Evolutionary conservation across 1,139 yeast genomes (phyloP).

Genomic region (Magnusiomyces ingens): DNA sequence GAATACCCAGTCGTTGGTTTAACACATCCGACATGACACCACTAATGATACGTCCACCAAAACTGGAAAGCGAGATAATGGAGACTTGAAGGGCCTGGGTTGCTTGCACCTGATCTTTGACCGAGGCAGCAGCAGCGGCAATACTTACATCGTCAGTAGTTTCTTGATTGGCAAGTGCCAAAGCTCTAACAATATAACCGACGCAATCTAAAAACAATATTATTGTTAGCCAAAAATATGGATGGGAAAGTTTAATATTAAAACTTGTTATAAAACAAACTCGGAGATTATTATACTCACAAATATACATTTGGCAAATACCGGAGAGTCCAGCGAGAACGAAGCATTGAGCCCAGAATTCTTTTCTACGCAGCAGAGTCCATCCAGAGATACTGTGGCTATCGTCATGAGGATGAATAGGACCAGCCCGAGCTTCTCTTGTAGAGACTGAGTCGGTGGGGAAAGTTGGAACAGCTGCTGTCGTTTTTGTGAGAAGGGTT

Average conservation of each 20-base stretch:
- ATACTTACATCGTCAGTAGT: conserved; percentile 28
- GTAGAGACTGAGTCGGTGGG: too few species aligned
- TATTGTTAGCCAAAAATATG: too few species aligned
- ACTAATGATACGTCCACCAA: conserved; percentile 55
- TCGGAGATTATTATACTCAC: too few species aligned
- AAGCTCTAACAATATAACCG: conserved; percentile 58
- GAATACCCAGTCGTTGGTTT: conserved; percentile 44
- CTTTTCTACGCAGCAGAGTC: conserved; percentile 19
- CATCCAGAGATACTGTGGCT: conserved; percentile 8
- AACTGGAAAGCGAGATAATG: conserved; percentile 55
- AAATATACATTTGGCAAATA: conserved; percentile 65
- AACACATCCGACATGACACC: conserved; percentile 58
- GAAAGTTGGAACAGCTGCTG: not conserved
- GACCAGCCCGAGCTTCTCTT: too few species aligned
- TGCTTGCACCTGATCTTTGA: conserved; percentile 27
- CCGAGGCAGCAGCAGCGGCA: conserved; percentile 12
- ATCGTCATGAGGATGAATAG: not conserved
- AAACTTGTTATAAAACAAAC: too few species aligned
- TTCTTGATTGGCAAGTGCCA: conserved; percentile 24
- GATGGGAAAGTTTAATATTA: too few species aligned
- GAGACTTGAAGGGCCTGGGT: conserved; percentile 70
- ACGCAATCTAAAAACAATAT: conserved; percentile 37
- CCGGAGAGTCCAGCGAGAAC: conserved; percentile 58
- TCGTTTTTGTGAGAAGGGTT: not conserved
- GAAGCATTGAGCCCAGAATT: conserved; percentile 35